phyloP scores from a whole-genome alignment of 73 alveolate species.

The Diophrys sp. region DNA sequence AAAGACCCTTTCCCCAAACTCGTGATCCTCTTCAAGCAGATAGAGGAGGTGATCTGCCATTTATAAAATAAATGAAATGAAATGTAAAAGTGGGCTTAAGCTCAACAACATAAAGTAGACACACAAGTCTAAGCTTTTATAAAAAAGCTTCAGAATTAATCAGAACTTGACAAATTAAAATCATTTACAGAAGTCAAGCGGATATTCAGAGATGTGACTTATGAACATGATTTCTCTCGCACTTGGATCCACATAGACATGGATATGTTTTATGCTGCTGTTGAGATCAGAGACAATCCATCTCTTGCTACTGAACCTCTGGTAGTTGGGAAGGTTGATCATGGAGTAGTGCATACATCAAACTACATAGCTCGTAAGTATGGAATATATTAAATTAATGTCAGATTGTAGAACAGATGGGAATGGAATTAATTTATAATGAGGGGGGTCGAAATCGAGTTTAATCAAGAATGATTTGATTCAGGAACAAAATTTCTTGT shows the following conservation, averaged over 20 bases:
- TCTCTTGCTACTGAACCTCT: constrained; percentile 90
- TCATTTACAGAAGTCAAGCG: neutral
- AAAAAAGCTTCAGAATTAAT: neutral
- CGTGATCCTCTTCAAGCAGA: no score
- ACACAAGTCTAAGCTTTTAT: neutral
- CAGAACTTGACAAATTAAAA: constrained; percentile 8
- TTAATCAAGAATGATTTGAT: no score
- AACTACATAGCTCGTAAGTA: constrained; percentile 95
- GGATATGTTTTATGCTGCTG: constrained; percentile 99
- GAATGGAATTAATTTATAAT: no score
- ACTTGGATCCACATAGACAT: constrained; percentile 95
- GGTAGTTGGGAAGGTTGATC: constrained; percentile 88
- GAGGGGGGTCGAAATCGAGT: no score
- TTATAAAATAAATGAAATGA: no score
- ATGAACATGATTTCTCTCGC: constrained; percentile 48
- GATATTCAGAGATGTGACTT: neutral
- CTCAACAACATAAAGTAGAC: neutral
- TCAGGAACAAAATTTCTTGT: no score
- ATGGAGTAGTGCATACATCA: constrained; percentile 90
- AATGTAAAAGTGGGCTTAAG: neutral
- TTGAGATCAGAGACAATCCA: constrained; percentile 96
- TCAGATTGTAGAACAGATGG: no score
- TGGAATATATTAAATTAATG: no score
- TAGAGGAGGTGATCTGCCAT: no score
- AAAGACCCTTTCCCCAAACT: no score